Conservation (phyloP, 139 green algal species). For the Chlorella sp. region DNA sequence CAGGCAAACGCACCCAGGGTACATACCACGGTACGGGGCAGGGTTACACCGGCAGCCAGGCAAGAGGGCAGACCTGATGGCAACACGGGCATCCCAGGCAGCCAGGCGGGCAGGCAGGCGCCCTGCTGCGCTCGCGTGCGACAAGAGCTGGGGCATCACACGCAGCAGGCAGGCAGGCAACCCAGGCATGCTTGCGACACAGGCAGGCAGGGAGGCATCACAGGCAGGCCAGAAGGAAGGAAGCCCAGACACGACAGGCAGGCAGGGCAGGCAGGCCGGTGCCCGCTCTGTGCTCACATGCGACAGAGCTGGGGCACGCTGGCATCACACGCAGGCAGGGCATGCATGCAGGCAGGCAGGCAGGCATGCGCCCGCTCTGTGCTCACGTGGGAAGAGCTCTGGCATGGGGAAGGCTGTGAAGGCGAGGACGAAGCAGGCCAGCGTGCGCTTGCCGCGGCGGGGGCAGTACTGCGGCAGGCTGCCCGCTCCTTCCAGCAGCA, state of each 20-base stretch:
- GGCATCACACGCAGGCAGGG: neutral
- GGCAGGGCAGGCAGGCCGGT: neutral
- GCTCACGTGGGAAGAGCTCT: conserved; percentile 29
- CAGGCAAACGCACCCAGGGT: neutral
- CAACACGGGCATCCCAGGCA: no score
- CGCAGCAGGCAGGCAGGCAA: no score
- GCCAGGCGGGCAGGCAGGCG: no score
- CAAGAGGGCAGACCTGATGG: neutral
- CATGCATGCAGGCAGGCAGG: neutral
- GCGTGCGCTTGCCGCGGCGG: neutral
- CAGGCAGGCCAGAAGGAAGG: no score
- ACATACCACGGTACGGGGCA: neutral
- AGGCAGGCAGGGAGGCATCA: no score
- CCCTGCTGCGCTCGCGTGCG: no score
- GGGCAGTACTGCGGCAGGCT: conserved; percentile 32
- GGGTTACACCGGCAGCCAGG: neutral
- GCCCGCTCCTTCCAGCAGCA: conserved; percentile 20
- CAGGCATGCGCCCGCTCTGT: neutral
- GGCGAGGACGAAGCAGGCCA: conserved; percentile 25
- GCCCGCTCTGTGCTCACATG: neutral
- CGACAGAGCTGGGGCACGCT: no score
- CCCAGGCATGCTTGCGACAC: no score
- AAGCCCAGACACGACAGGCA: neutral
- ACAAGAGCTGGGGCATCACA: no score
- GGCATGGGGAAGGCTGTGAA: conserved; percentile 38